phyloP scores from a whole-genome alignment of 2,329 filamentous ascomycete genomes.

The Ophiostoma himal-ulmi region DNA sequence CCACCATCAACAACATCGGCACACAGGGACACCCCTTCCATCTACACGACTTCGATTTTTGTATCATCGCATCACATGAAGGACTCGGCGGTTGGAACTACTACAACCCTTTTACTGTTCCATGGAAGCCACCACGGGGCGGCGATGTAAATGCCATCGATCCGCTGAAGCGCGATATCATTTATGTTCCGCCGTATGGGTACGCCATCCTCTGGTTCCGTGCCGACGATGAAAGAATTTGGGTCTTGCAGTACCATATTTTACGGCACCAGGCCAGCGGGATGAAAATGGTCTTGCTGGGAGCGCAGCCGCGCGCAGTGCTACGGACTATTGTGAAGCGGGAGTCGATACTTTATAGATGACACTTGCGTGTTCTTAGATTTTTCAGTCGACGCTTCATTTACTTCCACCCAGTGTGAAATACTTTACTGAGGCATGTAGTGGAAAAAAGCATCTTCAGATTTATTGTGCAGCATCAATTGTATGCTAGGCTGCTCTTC shows the following conservation, averaged over 20 bases:
- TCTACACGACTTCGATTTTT: slow-evolving; percentile 30
- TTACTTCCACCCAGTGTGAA: no score
- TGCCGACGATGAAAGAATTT: slow-evolving; percentile 28
- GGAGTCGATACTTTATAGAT: neutral
- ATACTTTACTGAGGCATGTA: no score
- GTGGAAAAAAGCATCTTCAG: no score
- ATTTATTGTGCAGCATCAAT: neutral
- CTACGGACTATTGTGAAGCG: slow-evolving; percentile 21
- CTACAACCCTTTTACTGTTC: slow-evolving; percentile 28
- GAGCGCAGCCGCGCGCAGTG: slow-evolving; percentile 17
- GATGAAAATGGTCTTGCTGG: slow-evolving; percentile 26
- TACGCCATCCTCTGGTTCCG: slow-evolving; percentile 27
- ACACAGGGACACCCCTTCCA: slow-evolving; percentile 29
- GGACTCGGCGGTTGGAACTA: slow-evolving; percentile 29
- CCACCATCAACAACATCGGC: slow-evolving; percentile 30
- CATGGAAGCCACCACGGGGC: slow-evolving; percentile 24
- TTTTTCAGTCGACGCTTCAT: neutral
- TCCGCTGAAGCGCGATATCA: slow-evolving; percentile 29
- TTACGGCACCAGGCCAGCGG: slow-evolving; percentile 29
- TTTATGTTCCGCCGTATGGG: slow-evolving; percentile 27
- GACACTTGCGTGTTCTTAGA: neutral
- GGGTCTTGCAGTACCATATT: slow-evolving; percentile 29
- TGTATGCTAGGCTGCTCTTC: neutral
- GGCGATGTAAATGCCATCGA: slow-evolving; percentile 24
- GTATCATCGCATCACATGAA: slow-evolving; percentile 26